phyloP scores from a whole-genome alignment of 2,329 filamentous ascomycete genomes.

The Cladorrhinum sp. region DNA sequence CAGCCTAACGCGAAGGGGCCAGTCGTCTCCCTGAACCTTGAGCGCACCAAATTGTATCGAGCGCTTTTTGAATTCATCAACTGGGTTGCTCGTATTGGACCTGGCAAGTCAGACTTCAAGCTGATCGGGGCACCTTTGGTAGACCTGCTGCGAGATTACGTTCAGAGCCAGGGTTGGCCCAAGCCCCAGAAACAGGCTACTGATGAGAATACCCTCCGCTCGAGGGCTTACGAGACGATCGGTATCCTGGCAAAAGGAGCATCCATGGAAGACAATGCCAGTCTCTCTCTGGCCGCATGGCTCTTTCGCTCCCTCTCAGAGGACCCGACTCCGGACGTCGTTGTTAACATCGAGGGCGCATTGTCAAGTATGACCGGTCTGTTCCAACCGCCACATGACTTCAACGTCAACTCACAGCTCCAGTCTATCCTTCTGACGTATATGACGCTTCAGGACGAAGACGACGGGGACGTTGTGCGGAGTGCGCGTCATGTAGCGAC shows the following conservation, averaged over 20 bases:
- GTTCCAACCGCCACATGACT: constrained; percentile 35
- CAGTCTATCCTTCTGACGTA: constrained; percentile 63
- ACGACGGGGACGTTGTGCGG: constrained; percentile 53
- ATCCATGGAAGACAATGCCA: constrained; percentile 51
- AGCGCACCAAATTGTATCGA: constrained; percentile 74
- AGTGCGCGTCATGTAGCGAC: constrained; percentile 79
- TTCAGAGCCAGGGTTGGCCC: constrained; percentile 83
- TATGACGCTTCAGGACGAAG: constrained; percentile 53
- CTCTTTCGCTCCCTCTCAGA: constrained; percentile 79
- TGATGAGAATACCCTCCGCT: constrained; percentile 66
- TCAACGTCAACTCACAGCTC: constrained; percentile 37
- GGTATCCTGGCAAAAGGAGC: constrained; percentile 72
- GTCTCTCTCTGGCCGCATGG: constrained; percentile 63
- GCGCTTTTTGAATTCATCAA: constrained; percentile 84
- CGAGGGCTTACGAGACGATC: constrained; percentile 85
- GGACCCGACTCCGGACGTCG: constrained; percentile 71
- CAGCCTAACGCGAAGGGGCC: constrained; percentile 25
- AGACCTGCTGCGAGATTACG: constrained; percentile 66
- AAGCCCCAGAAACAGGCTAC: constrained; percentile 45
- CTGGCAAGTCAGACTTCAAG: constrained; percentile 54
- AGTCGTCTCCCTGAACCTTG: constrained; percentile 41
- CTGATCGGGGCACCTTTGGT: constrained; percentile 68
- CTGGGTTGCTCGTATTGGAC: constrained; percentile 77
- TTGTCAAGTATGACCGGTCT: constrained; percentile 67
- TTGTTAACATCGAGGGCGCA: constrained; percentile 85